Base-by-base conservation (phyloP, 1,284 basidiomycete genomes). In the Peniophora sp. region DNA sequence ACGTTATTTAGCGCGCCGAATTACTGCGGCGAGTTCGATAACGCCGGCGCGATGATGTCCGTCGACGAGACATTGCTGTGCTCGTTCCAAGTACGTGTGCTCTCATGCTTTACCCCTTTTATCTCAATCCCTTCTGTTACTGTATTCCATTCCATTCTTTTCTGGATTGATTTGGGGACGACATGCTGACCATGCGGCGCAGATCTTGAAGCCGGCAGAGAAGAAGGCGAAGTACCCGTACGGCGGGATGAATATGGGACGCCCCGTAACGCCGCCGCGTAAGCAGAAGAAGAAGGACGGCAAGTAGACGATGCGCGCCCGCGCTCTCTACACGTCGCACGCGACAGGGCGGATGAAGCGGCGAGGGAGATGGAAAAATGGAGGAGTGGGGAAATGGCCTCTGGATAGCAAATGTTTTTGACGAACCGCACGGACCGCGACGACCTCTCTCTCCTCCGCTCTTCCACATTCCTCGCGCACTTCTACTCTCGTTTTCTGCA, bases 41-140 rank as follows among this genome's bases (percentile, higher is more conserved):
- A 99, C 66, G 95, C 95, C 16, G 96, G 96, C 39, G 96, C 96
- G 24, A 98, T 99, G 96, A 99, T 99, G 97, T 95, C 91, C 64
- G 97, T 99, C 50, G 96, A 98, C 66, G 96, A 99, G 73, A 97
- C 95, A 8, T 69, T 99, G 58, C 71, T 99, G 56, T 99, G 96
- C 72, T 97, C 95, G 14, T 99, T 99, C 91, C 94, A 97, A 73
- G 92, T 94, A 58, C 56, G 82, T 67, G 38, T 16, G 8, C 45
- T 36, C 47, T 27, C 11, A 50, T n/a, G n/a, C n/a, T n/a, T n/a
- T n/a, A 32, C 24, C 41, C 19, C 24, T 34, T 45, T 49, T 44
- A 34, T 44, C 27, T 38, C 48, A 53, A 47, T 45, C 38, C 57
- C 47, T 20, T 14, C 41, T 19, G 34, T 36, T n/a, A 10, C 10